phyloP scores from a whole-genome alignment of 78 protist species.

The Cyanophora paradoxa region DNA sequence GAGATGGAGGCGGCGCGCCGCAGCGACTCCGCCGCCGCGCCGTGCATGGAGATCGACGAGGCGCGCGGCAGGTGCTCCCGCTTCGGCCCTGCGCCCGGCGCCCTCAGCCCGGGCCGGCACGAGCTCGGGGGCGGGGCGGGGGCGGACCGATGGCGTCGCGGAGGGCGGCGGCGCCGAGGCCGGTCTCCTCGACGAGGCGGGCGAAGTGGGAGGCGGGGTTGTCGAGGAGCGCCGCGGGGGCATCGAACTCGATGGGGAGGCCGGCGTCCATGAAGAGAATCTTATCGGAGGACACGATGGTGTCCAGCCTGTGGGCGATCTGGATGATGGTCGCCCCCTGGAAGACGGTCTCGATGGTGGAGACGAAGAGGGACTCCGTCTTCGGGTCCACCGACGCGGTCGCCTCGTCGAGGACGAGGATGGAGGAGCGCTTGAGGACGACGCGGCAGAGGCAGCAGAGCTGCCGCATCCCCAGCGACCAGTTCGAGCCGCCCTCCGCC shows the following conservation, averaged over 20 bases:
- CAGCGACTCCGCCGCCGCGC: too few relatives aligned
- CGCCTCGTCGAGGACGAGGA: constrained; percentile 25
- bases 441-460: constrained; percentile 19
- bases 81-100: too few relatives aligned
- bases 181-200: constrained; percentile 2
- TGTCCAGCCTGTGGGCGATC: constrained; percentile 26
- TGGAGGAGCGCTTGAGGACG: background rate
- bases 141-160: too few relatives aligned
- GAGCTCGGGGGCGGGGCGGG: too few relatives aligned
- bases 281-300: constrained; percentile 18
- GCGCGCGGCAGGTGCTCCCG: too few relatives aligned
- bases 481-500: constrained; percentile 15
- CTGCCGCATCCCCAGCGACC: constrained; percentile 13
- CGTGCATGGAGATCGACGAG: too few relatives aligned
- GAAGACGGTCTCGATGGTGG: background rate
- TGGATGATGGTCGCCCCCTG: background rate
- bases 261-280: constrained; percentile 18
- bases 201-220: background rate
- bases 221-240: background rate
- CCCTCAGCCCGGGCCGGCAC: too few relatives aligned
- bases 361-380: constrained; percentile 20
- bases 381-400: constrained; percentile 13
- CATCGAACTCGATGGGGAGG: background rate
- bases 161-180: too few relatives aligned
- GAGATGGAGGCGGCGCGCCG: too few relatives aligned